phyloP scores from a whole-genome alignment of 2,329 filamentous ascomycete species.

The Talaromyces sp. region DNA sequence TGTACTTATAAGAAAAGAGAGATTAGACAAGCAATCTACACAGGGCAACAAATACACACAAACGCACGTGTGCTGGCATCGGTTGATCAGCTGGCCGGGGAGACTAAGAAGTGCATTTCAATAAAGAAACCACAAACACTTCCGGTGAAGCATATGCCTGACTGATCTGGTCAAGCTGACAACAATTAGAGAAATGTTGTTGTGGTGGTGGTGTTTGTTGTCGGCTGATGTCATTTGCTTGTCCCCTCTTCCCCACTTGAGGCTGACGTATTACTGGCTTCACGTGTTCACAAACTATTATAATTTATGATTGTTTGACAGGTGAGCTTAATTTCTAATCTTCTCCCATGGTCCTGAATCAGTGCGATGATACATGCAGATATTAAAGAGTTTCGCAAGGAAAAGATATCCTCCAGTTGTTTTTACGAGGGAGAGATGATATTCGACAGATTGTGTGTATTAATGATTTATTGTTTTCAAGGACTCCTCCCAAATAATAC shows the following conservation, averaged over 20 bases:
- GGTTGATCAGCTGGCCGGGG: background rate
- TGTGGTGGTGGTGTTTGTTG: background rate
- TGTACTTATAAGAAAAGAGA: background rate
- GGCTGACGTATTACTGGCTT: background rate
- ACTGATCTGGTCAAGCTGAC: background rate
- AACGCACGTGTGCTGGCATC: background rate
- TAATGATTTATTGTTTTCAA: too few relatives aligned
- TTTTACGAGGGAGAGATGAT: too few relatives aligned
- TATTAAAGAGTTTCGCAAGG: too few relatives aligned
- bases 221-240: background rate
- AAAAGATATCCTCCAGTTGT: too few relatives aligned
- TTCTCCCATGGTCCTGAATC: too few relatives aligned
- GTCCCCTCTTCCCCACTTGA: background rate
- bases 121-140: background rate
- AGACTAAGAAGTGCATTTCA: background rate
- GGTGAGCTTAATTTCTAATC: too few relatives aligned
- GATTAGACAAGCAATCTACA: background rate
- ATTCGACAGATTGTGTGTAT: too few relatives aligned
- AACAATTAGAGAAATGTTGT: background rate
- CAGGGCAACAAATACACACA: background rate
- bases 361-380: too few relatives aligned
- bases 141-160: background rate
- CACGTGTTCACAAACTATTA: background rate
- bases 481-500: too few relatives aligned
- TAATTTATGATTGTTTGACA: background rate